Evolutionary conservation across 164 flowering plant genomes (phyloP), one percentile per base, ranked within the genome.

Genomic region (Amborella trichopoda): DNA sequence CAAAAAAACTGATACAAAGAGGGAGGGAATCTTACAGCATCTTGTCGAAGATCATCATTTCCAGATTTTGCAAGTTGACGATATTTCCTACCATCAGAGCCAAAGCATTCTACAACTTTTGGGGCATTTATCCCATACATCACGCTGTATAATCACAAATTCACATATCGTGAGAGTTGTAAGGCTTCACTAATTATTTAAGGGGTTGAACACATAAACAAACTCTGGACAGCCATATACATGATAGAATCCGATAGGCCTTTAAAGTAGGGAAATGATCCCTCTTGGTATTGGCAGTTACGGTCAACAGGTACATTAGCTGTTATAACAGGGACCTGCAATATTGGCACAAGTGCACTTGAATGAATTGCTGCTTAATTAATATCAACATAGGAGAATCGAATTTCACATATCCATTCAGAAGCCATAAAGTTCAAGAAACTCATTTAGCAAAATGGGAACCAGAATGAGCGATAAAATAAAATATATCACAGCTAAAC

Each of bases 81-180:
- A 62, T 87, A 91, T 58, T 47, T 77, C 26, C 40, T 66, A 53
- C 99, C 99, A 72, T 91, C 94, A 45, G 99, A 91, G 46, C 95
- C 99, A 13, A 76, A 37, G 74, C 99, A 91, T 58, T 77, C 93
- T 40, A 87, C 91, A 30, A 84, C 95, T 60, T 91, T 91, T 43
- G 99, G 99, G 48, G 96, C 94, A 78, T 91, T 91, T 62, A 91
- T 78, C 37, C 99, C 99, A 77, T 82, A 84, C 99, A 91, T 91
- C 46, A 91, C 65, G 64, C 99, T 91, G 80, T 53, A 63, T 20
- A 50, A 16, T 8, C 34, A 30, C 11, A 30, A 30, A n/a, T n/a
- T n/a, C n/a, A n/a, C n/a, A n/a, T n/a, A n/a, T n/a, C n/a, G n/a
- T n/a, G n/a, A n/a, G n/a, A n/a, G n/a, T n/a, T n/a, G n/a, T n/a